A percentile compares a stretch with the other conserved stretches of the same genome.
phyloP scores from a whole-genome alignment of 2,329 filamentous ascomycete species.

The Cadophora luteo-olivacea region DNA sequence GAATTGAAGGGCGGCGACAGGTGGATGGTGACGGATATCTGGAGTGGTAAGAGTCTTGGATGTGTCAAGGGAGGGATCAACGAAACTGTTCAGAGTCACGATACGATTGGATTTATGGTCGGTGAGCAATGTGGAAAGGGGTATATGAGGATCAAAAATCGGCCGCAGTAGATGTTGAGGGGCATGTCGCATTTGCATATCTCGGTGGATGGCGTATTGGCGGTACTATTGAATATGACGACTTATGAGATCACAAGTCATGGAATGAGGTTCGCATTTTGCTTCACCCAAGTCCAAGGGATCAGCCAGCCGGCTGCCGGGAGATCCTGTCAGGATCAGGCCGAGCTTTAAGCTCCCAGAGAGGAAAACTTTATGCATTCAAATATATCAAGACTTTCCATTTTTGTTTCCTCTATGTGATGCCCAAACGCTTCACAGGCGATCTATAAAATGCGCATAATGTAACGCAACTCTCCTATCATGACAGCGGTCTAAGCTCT shows the following conservation, averaged over 20 bases:
- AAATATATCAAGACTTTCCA: slow-evolving; percentile 5
- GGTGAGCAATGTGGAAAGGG: slow-evolving; percentile 36
- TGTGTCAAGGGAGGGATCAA: slow-evolving; percentile 43
- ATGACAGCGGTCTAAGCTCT: slow-evolving; percentile 15
- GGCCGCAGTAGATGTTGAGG: background rate
- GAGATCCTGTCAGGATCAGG: no score
- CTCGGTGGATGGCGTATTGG: background rate
- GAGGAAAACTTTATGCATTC: background rate
- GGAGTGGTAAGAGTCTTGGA: slow-evolving; percentile 52
- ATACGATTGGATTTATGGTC: slow-evolving; percentile 43
- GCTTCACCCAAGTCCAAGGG: no score
- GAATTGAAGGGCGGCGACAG: slow-evolving; percentile 42
- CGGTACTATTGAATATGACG: no score
- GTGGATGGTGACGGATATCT: slow-evolving; percentile 54
- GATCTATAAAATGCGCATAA: slow-evolving; percentile 11
- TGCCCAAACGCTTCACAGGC: background rate
- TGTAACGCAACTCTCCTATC: background rate
- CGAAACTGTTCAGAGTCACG: slow-evolving; percentile 45
- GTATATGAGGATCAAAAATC: background rate
- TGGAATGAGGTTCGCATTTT: no score
- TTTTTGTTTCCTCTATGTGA: slow-evolving; percentile 13
- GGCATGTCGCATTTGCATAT: background rate
- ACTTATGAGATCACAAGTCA: no score
- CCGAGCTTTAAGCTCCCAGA: background rate
- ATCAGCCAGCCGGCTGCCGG: no score